Percentiles rank a stretch among this genome's conserved stretches.
phyloP scores from a whole-genome alignment of 2,329 filamentous ascomycete genomes.

The Davidsoniella virescens region DNA sequence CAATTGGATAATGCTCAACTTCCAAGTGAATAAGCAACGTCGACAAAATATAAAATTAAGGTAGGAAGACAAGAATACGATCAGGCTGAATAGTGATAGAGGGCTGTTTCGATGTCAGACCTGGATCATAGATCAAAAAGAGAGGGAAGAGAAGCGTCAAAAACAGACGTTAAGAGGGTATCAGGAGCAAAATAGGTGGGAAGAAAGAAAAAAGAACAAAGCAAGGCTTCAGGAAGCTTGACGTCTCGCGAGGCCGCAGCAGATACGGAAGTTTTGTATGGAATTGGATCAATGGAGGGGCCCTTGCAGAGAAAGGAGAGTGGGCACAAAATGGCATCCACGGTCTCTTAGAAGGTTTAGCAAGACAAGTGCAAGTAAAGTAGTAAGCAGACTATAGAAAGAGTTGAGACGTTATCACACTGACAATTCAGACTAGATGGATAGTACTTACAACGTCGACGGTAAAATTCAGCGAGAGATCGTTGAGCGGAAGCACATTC shows the following conservation, averaged over 20 bases:
- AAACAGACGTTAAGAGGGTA: constrained; percentile 9
- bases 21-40: not conserved
- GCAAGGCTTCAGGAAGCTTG: constrained; percentile 6
- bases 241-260: constrained; percentile 3
- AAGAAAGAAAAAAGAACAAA: constrained; percentile 4
- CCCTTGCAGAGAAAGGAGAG: constrained; percentile 3
- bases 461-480: too few relatives aligned
- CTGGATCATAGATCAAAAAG: not conserved
- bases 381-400: not conserved
- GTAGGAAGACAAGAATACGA: not conserved
- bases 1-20: not conserved
- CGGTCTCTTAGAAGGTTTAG: not conserved
- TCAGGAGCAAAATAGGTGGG: constrained; percentile 2
- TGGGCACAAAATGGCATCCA: constrained; percentile 7
- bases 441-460: too few relatives aligned
- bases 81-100: not conserved
- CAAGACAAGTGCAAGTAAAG: not conserved
- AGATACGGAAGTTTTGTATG: constrained; percentile 12
- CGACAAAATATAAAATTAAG: constrained; percentile 1
- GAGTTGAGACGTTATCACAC: not conserved
- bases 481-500: too few relatives aligned
- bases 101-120: too few relatives aligned
- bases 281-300: not conserved
- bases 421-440: not conserved
- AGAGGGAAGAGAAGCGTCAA: constrained; percentile 5